Evolutionary conservation across 768 basidiomycete species (phyloP).

Genomic region (Boletus patriciae): DNA sequence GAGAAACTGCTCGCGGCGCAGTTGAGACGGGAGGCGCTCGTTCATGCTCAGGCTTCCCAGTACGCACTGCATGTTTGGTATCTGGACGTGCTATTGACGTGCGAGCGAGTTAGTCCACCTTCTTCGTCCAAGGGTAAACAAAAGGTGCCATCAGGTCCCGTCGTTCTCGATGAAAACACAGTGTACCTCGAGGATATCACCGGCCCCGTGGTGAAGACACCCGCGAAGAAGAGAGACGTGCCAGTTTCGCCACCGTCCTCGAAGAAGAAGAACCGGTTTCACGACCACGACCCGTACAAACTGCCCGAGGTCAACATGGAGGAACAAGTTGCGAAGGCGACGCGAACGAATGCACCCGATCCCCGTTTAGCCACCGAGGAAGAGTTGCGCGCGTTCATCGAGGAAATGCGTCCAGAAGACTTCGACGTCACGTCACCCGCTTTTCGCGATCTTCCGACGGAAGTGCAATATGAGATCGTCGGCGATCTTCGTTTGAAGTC

Average conservation of each 20-base stretch:
- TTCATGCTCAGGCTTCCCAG: slow-evolving; percentile 49
- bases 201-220: slow-evolving; percentile 52
- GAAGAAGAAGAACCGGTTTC: slow-evolving; percentile 60
- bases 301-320: slow-evolving; percentile 82
- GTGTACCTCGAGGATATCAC: slow-evolving; percentile 91
- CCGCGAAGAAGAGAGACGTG: slow-evolving; percentile 31
- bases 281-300: slow-evolving; percentile 89
- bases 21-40: slow-evolving; percentile 84
- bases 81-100: neutral
- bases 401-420: slow-evolving; percentile 94
- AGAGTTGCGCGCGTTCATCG: slow-evolving; percentile 89
- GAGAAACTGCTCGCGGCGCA: slow-evolving; percentile 93
- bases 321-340: slow-evolving; percentile 58
- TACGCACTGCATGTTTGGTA: slow-evolving; percentile 29
- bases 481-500: slow-evolving; percentile 94
- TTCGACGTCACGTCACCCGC: slow-evolving; percentile 89
- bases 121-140: slow-evolving; percentile 42
- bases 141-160: slow-evolving; percentile 45
- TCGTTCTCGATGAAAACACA: slow-evolving; percentile 64
- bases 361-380: slow-evolving; percentile 96
- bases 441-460: slow-evolving; percentile 90
- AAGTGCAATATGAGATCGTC: slow-evolving; percentile 97
- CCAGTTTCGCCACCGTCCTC: slow-evolving; percentile 48
- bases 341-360: slow-evolving; percentile 66
- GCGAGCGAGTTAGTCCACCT: slow-evolving; percentile 17